Conservation (phyloP, 2,329 filamentous ascomycete genomes). For the Xylaria polymorpha region DNA sequence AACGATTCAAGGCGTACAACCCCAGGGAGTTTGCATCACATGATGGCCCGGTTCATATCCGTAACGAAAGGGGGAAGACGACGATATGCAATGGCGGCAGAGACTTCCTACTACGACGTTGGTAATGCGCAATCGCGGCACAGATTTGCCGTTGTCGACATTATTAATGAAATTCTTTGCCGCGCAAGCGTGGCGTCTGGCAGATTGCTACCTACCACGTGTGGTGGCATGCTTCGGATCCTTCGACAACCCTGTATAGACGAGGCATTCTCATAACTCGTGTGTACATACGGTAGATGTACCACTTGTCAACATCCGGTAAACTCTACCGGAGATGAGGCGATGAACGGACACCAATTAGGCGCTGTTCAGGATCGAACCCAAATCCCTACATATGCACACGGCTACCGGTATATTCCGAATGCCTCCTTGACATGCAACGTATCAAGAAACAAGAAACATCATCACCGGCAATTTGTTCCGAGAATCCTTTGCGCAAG, state of each 20-base stretch:
- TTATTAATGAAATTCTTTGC: background rate
- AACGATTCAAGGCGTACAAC: no score
- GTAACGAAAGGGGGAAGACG: background rate
- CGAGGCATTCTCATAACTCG: background rate
- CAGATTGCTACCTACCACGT: background rate
- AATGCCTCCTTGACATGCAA: background rate
- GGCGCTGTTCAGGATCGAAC: no score
- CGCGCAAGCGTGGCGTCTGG: constrained; percentile 3
- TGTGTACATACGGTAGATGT: background rate
- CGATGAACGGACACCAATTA: no score
- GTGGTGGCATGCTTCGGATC: background rate
- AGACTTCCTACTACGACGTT: background rate
- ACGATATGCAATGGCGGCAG: background rate
- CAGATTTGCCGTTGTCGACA: background rate
- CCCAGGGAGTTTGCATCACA: background rate
- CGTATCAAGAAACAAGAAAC: background rate
- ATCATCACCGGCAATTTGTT: no score
- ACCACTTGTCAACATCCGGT: background rate
- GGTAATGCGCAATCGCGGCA: background rate
- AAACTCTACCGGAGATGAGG: background rate
- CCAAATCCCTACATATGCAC: no score
- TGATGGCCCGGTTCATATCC: background rate
- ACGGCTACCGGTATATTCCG: background rate
- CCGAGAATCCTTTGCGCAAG: no score
- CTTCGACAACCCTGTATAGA: background rate